phyloP scores from a whole-genome alignment of 2,329 filamentous ascomycete species.

The Alternaria arbusti region DNA sequence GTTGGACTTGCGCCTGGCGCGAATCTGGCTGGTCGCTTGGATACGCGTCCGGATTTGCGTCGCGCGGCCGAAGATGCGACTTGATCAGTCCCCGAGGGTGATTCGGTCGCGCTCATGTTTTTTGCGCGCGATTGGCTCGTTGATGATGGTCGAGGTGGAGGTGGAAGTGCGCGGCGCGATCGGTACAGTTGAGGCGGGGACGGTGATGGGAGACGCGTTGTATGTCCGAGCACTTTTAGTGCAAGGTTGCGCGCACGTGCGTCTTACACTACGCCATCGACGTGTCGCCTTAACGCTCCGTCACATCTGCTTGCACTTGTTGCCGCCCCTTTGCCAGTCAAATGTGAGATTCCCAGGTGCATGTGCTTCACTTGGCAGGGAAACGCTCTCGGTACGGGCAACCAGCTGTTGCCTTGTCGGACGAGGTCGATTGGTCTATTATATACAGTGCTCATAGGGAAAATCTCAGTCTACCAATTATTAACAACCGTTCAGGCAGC shows the following conservation, averaged over 20 bases:
- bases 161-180: conserved; percentile 16
- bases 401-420: not conserved
- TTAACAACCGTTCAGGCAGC: conserved; percentile 2
- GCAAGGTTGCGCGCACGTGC: conserved; percentile 19
- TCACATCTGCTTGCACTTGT: not conserved
- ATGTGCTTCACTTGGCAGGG: not conserved
- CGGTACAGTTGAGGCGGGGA: conserved; percentile 27
- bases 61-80: conserved; percentile 39
- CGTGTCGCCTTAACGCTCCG: not conserved
- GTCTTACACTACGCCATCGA: conserved; percentile 9
- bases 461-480: not conserved
- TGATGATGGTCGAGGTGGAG: conserved; percentile 7
- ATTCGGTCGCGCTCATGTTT: conserved; percentile 41
- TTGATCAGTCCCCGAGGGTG: conserved; percentile 31
- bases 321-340: not conserved
- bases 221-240: conserved; percentile 20
- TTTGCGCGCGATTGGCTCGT: conserved; percentile 22
- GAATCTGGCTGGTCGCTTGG: conserved; percentile 45
- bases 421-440: not conserved
- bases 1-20: conserved; percentile 38
- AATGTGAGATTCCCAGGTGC: not conserved
- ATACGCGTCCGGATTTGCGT: conserved; percentile 51
- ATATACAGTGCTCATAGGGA: not conserved
- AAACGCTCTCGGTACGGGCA: not conserved
- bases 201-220: conserved; percentile 25